phyloP scores from a whole-genome alignment of 805 yeast genomes.

The Groenewaldozyma tartarivorans region DNA sequence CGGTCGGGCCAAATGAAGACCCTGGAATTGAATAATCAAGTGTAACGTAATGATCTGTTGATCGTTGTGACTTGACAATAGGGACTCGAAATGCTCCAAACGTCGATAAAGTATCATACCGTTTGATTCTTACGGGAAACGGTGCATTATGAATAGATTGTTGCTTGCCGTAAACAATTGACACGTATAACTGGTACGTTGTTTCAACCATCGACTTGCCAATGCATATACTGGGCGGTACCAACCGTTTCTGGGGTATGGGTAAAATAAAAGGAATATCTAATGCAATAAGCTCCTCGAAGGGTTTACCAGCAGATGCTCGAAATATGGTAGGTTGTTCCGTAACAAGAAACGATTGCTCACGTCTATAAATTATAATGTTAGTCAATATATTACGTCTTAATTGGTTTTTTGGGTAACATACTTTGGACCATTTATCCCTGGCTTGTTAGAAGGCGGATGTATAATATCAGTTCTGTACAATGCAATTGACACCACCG shows the following conservation, averaged over 20 bases:
- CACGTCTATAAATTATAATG: conserved; percentile 14
- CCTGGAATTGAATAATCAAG: conserved; percentile 26
- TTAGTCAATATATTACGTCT: too few species aligned
- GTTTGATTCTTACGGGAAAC: conserved; percentile 28
- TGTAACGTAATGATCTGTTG: conserved; percentile 29
- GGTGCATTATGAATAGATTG: conserved; percentile 15
- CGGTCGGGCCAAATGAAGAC: conserved; percentile 33
- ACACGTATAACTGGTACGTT: conserved; percentile 27
- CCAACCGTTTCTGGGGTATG: conserved; percentile 24
- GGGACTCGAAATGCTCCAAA: conserved; percentile 29
- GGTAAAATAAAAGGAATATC: conserved; percentile 32
- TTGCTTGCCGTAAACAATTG: conserved; percentile 20
- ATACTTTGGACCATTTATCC: conserved; percentile 20
- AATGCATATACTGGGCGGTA: conserved; percentile 29
- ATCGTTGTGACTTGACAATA: conserved; percentile 15
- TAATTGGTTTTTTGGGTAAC: not conserved
- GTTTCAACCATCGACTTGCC: conserved; percentile 25
- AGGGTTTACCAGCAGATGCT: conserved; percentile 14
- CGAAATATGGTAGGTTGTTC: conserved; percentile 20
- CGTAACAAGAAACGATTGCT: conserved; percentile 29
- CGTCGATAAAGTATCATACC: conserved; percentile 32
- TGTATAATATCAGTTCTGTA: conserved; percentile 31
- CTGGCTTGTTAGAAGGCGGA: conserved; percentile 26
- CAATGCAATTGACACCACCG: conserved; percentile 27
- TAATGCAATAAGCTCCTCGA: conserved; percentile 22